Percentiles rank a stretch among this genome's conserved stretches.
These are phyloP conservation scores for Alternaria burnsii DNA, from an alignment of 2,329 filamentous ascomycete genomes.

Conservation along the genomic window DNA sequence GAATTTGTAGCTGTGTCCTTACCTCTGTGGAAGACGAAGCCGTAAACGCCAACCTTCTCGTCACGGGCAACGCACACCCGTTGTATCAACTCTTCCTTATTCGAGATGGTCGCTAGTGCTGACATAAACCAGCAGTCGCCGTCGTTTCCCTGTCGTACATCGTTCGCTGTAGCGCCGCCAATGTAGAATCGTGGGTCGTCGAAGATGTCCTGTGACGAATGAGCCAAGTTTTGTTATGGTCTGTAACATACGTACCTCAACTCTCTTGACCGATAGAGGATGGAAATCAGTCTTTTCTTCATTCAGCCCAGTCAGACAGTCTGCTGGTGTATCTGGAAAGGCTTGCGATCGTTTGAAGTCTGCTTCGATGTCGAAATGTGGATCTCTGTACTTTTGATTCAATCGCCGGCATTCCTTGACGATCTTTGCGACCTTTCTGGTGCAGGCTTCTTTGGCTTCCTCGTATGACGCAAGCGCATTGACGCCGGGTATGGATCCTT, in stretches of 20 bases:
- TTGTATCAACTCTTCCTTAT: constrained; percentile 76
- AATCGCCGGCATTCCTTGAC: constrained; percentile 72
- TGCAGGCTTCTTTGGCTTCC: constrained; percentile 74
- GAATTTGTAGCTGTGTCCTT: constrained; percentile 21
- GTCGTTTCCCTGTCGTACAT: constrained; percentile 79
- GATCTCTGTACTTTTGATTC: constrained; percentile 86
- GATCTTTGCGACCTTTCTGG: constrained; percentile 66
- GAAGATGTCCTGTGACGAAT: constrained; percentile 73
- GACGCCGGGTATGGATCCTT: constrained; percentile 66
- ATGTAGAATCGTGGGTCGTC: constrained; percentile 79
- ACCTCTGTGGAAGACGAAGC: constrained; percentile 82
- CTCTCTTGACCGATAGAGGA: constrained; percentile 78
- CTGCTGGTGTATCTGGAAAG: constrained; percentile 45
- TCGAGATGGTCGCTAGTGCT: constrained; percentile 78
- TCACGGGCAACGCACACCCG: constrained; percentile 76
- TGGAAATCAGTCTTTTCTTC: constrained; percentile 52
- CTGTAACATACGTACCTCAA: constrained; percentile 55
- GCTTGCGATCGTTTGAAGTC: constrained; percentile 67
- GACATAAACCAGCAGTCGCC: constrained; percentile 91
- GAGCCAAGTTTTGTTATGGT: constrained; percentile 12
- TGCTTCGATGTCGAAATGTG: constrained; percentile 85
- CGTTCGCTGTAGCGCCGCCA: constrained; percentile 77
- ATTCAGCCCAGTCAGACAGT: constrained; percentile 62
- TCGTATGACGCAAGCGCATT: constrained; percentile 74
- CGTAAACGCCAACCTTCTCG: constrained; percentile 79